Evolutionary conservation across 306 rosid genomes (phyloP).

Genomic region (Sphenostylis stenocarpa): DNA sequence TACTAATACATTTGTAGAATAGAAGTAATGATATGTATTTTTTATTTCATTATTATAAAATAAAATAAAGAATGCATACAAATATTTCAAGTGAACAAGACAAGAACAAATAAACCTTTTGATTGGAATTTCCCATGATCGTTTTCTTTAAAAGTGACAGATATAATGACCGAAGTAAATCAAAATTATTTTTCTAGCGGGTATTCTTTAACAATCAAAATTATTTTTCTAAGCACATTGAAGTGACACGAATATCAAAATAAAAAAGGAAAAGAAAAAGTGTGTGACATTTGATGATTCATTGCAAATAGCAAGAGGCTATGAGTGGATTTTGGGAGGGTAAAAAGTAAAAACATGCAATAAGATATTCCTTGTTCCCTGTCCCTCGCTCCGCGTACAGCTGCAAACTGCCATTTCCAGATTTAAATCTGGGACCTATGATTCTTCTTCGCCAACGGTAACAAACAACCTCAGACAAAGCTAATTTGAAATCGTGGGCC

Average conservation of each 20-base stretch:
- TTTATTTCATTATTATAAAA: not conserved
- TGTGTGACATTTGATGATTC: not conserved
- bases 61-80: not conserved
- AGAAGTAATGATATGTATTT: not conserved
- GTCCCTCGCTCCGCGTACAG: not conserved
- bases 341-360: constrained; percentile 7
- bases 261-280: not conserved
- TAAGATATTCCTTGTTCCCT: not conserved
- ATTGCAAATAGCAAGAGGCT: not conserved
- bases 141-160: not conserved
- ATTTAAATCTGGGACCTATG: constrained; percentile 39
- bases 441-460: constrained; percentile 44
- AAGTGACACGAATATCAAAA: not conserved
- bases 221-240: not conserved
- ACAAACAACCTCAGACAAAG: constrained; percentile 14
- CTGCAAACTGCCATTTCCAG: constrained; percentile 32
- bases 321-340: constrained; percentile 1
- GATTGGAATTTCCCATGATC: not conserved
- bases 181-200: too few species aligned
- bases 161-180: not conserved
- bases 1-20: not conserved
- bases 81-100: not conserved
- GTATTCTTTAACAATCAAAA: not conserved
- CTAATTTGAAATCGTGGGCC: constrained; percentile 43
- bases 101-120: not conserved